phyloP scores from a whole-genome alignment of 2,329 filamentous ascomycete species.

The Colletotrichum cuscutae region DNA sequence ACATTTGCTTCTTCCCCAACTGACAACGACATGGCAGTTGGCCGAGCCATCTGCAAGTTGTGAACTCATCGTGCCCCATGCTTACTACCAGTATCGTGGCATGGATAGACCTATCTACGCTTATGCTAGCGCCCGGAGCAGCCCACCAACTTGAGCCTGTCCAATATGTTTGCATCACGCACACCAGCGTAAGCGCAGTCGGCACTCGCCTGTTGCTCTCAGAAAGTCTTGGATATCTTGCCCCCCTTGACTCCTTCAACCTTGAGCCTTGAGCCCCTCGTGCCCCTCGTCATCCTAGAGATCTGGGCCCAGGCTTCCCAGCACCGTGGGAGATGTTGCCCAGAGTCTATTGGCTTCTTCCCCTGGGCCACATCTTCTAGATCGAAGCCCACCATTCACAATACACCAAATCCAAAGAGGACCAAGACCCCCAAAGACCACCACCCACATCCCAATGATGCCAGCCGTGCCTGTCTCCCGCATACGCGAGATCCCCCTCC shows the following conservation, averaged over 20 bases:
- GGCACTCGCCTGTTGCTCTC: slow-evolving; percentile 20
- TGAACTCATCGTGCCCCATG: neutral
- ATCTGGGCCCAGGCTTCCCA: neutral
- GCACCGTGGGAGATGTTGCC: neutral
- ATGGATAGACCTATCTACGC: neutral
- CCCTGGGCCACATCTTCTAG: neutral
- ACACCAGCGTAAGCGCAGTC: slow-evolving; percentile 19
- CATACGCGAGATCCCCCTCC: slow-evolving; percentile 31
- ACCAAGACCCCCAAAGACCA: neutral
- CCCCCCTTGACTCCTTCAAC: too few species aligned
- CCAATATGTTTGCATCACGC: neutral
- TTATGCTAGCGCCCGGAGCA: neutral
- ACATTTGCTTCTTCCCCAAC: slow-evolving; percentile 9
- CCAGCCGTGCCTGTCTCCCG: slow-evolving; percentile 24
- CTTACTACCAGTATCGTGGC: neutral
- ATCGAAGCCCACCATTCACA: slow-evolving; percentile 7
- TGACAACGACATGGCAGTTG: slow-evolving; percentile 4
- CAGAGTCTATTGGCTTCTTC: slow-evolving; percentile 8
- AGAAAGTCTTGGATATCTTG: neutral
- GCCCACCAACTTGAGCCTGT: neutral
- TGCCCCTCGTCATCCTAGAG: neutral
- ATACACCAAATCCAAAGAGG: slow-evolving; percentile 3
- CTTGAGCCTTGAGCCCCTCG: neutral
- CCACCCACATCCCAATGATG: slow-evolving; percentile 22
- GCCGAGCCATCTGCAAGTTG: neutral